Evolutionary conservation across 2,329 filamentous ascomycete species (phyloP).

Genomic region (Hymenoscyphus occultus): DNA sequence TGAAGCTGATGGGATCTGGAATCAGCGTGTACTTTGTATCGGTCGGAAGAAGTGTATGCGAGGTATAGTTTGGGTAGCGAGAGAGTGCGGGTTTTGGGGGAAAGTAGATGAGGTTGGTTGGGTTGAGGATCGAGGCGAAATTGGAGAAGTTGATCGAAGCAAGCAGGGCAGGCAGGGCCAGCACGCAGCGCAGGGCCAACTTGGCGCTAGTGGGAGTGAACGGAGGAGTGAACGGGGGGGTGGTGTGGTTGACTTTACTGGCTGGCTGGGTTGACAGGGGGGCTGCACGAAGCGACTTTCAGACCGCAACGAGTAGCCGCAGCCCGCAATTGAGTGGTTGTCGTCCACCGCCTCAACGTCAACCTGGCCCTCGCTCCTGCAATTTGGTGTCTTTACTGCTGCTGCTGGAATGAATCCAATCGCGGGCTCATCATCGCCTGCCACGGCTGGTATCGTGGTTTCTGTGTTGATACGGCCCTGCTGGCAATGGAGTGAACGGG

Average conservation of each 20-base stretch:
- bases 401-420: no score
- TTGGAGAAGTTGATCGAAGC: conserved; percentile 31
- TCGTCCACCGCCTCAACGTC: not conserved
- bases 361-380: conserved; percentile 21
- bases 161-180: not conserved
- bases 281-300: conserved; percentile 19
- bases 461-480: not conserved
- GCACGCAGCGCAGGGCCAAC: conserved; percentile 14
- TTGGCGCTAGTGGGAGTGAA: conserved; percentile 20
- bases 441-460: not conserved
- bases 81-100: conserved; percentile 9
- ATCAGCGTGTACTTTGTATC: conserved; percentile 5
- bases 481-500: not conserved
- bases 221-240: not conserved
- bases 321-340: not conserved
- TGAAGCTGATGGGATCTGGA: not conserved
- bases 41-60: conserved; percentile 19
- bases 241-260: not conserved
- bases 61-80: conserved; percentile 13
- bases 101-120: conserved; percentile 14
- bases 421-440: not conserved
- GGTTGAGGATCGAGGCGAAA: conserved; percentile 24
- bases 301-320: not conserved
- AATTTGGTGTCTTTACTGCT: conserved; percentile 13
- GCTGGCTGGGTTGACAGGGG: not conserved